Conservation (phyloP, 2,329 filamentous ascomycete genomes). For the Myriosclerotinia scirpicola region DNA sequence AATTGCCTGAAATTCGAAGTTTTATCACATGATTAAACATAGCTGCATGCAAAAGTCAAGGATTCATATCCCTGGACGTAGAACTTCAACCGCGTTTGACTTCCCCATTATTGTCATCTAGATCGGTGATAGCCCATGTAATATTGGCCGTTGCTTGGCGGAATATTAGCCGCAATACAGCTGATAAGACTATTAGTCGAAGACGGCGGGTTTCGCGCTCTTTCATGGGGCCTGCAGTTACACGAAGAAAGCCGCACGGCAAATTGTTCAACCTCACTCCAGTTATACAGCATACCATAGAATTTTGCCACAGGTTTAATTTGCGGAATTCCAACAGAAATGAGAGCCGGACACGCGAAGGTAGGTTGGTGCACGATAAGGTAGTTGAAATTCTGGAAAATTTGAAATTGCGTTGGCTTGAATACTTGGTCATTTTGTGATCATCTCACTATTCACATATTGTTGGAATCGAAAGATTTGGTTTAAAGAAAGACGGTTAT, state of each 20-base stretch:
- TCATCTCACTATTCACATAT: conserved; percentile 11
- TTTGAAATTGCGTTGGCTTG: not conserved
- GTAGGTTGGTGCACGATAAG: not conserved
- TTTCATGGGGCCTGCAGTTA: conserved; percentile 9
- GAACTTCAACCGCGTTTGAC: conserved; percentile 10
- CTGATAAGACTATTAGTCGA: not conserved
- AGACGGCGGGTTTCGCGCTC: conserved; percentile 18
- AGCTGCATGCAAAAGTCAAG: conserved; percentile 27
- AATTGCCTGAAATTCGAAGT: conserved; percentile 11
- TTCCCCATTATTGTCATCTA: conserved; percentile 11
- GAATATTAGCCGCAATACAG: conserved; percentile 17
- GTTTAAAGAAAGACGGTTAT: conserved; percentile 2
- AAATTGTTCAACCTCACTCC: conserved; percentile 20
- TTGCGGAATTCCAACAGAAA: not conserved
- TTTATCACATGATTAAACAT: conserved; percentile 27
- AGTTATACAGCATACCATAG: not conserved
- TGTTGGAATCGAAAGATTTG: not conserved
- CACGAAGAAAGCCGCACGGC: conserved; percentile 19
- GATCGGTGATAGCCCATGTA: not conserved
- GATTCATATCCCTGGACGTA: conserved; percentile 22
- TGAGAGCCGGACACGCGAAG: not conserved
- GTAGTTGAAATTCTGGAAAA: not conserved
- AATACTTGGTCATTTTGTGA: not conserved
- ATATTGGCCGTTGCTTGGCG: conserved; percentile 9
- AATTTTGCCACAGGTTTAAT: not conserved